Percentiles rank a stretch among this genome's conserved stretches.
Evolutionary conservation across 1,284 basidiomycete genomes (phyloP).

Genomic region (Meira nashicola): DNA sequence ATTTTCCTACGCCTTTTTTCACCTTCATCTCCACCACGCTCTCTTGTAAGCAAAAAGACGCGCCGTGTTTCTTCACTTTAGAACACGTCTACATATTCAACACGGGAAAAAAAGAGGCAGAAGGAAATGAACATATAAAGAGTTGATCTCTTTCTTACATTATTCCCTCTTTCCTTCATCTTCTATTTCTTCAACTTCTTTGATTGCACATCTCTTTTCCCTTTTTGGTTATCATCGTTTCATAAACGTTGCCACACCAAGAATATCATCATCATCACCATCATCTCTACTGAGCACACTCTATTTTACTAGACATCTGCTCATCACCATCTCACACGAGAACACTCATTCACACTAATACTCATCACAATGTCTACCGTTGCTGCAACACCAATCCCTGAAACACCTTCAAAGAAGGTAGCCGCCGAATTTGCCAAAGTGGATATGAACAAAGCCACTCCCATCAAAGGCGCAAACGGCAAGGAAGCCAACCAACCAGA

Average conservation of each 20-base stretch:
- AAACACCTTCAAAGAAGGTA: slow-evolving; percentile 51
- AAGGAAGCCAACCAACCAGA: slow-evolving; percentile 19
- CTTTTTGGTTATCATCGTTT: too few species aligned
- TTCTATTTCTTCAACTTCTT: not conserved
- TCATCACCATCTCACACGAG: not conserved
- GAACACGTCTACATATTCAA: too few species aligned
- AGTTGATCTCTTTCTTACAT: not conserved
- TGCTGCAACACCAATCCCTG: slow-evolving; percentile 5
- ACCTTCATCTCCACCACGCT: too few species aligned
- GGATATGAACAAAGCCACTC: slow-evolving; percentile 44
- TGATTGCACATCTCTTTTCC: not conserved
- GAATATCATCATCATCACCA: too few species aligned
- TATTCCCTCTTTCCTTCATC: not conserved
- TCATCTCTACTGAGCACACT: too few species aligned
- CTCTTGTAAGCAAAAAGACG: too few species aligned
- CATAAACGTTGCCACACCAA: too few species aligned
- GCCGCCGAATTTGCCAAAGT: slow-evolving; percentile 44
- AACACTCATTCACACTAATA: not conserved
- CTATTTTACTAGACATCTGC: not conserved
- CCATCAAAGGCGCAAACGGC: slow-evolving; percentile 31
- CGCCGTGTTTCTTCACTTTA: too few species aligned
- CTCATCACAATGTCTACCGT: slow-evolving; percentile 10
- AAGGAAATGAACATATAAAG: too few species aligned
- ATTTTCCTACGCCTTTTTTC: too few species aligned
- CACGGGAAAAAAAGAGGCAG: too few species aligned